phyloP scores from a whole-genome alignment of 2,329 filamentous ascomycete genomes.

The Alternaria brassicicola region DNA sequence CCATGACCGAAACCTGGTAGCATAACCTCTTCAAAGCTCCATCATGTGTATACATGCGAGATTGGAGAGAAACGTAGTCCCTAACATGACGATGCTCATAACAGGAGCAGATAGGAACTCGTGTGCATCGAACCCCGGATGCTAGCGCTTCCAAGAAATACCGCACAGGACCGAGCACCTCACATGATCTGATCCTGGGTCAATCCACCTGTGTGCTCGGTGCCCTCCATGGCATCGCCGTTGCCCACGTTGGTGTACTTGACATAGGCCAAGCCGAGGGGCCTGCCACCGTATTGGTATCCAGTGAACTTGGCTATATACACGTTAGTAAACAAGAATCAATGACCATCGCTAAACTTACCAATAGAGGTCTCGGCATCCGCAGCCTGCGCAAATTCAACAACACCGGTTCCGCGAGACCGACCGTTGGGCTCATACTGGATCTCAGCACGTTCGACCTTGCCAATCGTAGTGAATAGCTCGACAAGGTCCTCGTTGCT shows the following conservation, averaged over 20 bases:
- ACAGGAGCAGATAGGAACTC: constrained; percentile 6
- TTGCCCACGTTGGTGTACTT: constrained; percentile 79
- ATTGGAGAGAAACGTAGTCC: constrained; percentile 22
- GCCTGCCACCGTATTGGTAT: constrained; percentile 95
- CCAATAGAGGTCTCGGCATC: constrained; percentile 90
- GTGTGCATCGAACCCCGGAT: constrained; percentile 7
- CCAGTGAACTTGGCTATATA: constrained; percentile 85
- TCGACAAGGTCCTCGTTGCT: constrained; percentile 98
- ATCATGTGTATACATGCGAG: constrained; percentile 25
- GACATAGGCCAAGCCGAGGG: constrained; percentile 90
- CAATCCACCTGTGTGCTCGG: constrained; percentile 69
- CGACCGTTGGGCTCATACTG: constrained; percentile 97
- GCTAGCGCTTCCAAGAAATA: constrained; percentile 9
- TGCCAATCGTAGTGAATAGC: constrained; percentile 96
- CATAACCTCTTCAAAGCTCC: constrained; percentile 21
- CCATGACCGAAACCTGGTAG: constrained; percentile 13
- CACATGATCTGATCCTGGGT: constrained; percentile 99
- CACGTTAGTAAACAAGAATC: constrained; percentile 30
- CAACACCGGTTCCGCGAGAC: constrained; percentile 94
- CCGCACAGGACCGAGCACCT: not conserved
- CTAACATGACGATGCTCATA: constrained; percentile 20
- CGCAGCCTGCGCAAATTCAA: constrained; percentile 82
- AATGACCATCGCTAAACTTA: constrained; percentile 46
- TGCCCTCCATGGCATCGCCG: constrained; percentile 78
- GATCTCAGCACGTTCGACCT: constrained; percentile 98